A percentile compares a stretch with the other conserved stretches of the same genome.
phyloP scores from a whole-genome alignment of 208 protist species.

The Leishmania mexicana region DNA sequence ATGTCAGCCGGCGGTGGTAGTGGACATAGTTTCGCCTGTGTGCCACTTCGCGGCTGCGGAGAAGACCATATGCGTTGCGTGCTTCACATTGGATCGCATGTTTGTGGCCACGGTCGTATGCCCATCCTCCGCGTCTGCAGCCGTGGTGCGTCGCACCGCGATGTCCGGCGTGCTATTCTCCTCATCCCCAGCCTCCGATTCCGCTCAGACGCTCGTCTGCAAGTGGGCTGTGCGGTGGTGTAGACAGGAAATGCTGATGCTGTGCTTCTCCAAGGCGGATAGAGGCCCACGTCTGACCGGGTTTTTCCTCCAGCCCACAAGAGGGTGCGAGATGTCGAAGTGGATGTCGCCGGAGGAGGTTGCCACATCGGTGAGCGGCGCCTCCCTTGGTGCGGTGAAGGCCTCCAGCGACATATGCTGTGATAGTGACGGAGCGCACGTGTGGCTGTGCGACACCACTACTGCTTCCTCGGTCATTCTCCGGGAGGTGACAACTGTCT shows the following conservation, averaged over 20 bases:
- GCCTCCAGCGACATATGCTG: constrained; percentile 28
- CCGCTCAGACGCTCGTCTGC: neutral
- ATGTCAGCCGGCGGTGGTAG: neutral
- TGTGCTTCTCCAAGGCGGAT: constrained; percentile 5
- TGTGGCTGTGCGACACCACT: constrained; percentile 45
- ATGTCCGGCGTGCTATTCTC: constrained; percentile 32
- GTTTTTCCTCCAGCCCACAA: constrained; percentile 25
- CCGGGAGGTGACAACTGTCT: constrained; percentile 20
- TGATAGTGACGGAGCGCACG: constrained; percentile 25
- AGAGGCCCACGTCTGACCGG: constrained; percentile 1
- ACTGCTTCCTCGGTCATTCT: constrained; percentile 34
- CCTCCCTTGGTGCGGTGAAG: constrained; percentile 9
- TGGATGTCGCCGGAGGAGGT: constrained; percentile 6
- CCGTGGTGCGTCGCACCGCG: constrained; percentile 23
- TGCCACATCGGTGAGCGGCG: constrained; percentile 23
- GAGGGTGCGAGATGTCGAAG: constrained; percentile 4
- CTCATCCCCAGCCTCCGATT: neutral
- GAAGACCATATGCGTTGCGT: constrained; percentile 23
- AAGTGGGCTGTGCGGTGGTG: constrained; percentile 45
- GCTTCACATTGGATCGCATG: constrained; percentile 12
- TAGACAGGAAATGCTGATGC: constrained; percentile 35
- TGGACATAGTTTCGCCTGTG: constrained; percentile 17
- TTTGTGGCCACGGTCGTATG: constrained; percentile 20
- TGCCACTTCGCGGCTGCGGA: constrained; percentile 11
- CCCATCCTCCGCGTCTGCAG: constrained; percentile 16